Conservation (phyloP, 306 rosid genomes). For the Pterocarpus macrocarpus region DNA sequence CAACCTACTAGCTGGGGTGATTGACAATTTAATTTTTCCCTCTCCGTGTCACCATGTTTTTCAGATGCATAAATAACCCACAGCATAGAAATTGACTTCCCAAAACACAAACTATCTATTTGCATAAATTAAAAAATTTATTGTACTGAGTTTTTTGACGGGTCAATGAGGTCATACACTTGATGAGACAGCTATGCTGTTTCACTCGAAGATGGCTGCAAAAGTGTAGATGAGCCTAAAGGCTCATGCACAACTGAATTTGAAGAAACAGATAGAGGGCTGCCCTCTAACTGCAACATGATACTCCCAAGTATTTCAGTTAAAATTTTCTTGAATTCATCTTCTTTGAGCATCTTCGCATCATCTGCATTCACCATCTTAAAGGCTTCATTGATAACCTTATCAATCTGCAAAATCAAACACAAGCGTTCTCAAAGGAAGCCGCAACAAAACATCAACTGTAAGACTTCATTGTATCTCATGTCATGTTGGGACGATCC, state of each 20-base stretch:
- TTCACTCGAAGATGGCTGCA: constrained; percentile 64
- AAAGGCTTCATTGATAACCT: constrained; percentile 60
- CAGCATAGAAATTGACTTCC: constrained; percentile 23
- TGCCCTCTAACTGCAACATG: constrained; percentile 85
- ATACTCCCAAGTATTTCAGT: constrained; percentile 70
- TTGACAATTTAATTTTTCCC: not conserved
- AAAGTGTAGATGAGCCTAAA: constrained; percentile 68
- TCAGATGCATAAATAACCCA: constrained; percentile 23
- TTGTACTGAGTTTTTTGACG: constrained; percentile 32
- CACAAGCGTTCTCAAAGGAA: not conserved
- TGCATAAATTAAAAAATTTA: constrained; percentile 34
- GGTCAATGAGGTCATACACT: not conserved
- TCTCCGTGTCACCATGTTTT: constrained; percentile 23
- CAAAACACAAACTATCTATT: constrained; percentile 42
- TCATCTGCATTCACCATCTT: constrained; percentile 70
- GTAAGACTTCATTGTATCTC: not conserved
- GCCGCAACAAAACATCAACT: too few relatives aligned
- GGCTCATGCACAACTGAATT: constrained; percentile 95
- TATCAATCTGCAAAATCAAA: constrained; percentile 75
- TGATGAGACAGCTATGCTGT: constrained; percentile 35
- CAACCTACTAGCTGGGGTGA: not conserved
- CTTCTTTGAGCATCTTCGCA: constrained; percentile 73
- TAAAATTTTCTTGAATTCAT: constrained; percentile 84
- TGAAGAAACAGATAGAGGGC: constrained; percentile 74
- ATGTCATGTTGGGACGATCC: constrained; percentile 12